phyloP scores from a whole-genome alignment of 176 grass and related monocot genomes.

The Luzula sylvatica region DNA sequence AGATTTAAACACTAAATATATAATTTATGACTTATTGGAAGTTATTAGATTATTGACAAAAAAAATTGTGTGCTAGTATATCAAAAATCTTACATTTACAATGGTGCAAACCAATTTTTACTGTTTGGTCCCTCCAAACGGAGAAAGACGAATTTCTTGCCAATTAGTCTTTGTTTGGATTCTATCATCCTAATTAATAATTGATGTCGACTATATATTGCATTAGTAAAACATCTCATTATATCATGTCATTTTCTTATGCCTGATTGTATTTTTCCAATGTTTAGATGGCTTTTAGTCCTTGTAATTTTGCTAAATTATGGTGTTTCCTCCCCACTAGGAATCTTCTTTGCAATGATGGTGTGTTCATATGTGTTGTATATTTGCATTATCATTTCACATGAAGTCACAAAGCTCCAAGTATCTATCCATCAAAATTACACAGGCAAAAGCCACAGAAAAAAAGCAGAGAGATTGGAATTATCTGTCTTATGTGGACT shows the following conservation, averaged over 20 bases:
- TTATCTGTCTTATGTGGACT: constrained; percentile 19
- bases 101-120: no score
- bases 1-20: no score
- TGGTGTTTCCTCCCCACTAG: background rate
- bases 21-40: no score
- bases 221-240: background rate
- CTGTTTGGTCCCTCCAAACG: background rate
- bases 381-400: background rate
- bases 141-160: background rate
- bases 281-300: constrained; percentile 1
- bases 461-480: constrained; percentile 9
- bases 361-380: background rate
- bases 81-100: no score
- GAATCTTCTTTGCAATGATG: constrained; percentile 8
- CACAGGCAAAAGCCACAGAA: constrained; percentile 3
- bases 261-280: background rate
- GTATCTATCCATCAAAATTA: no score
- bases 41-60: no score
- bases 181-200: constrained; percentile 14
- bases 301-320: constrained; percentile 13
- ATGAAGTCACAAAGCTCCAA: no score
- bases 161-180: background rate
- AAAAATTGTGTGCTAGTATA: no score
- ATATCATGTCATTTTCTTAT: constrained; percentile 15
- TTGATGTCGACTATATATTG: constrained; percentile 2